Base-by-base conservation (phyloP, 2,329 filamentous ascomycete species). In the Colletotrichum australisinense region DNA sequence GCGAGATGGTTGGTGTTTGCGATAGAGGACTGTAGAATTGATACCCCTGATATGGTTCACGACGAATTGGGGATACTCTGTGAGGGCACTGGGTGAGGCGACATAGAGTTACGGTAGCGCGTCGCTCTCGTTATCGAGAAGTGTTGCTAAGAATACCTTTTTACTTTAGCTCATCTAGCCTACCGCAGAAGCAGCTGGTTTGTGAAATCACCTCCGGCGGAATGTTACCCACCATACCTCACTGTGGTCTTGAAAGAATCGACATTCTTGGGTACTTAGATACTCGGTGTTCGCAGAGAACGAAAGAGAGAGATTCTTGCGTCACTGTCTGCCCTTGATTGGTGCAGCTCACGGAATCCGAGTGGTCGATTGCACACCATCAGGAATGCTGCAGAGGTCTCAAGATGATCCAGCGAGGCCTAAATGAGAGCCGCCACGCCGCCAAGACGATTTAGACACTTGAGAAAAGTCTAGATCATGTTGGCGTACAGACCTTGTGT, bases 321-420 rank as follows among this genome's bases (percentile, higher is more conserved):
- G 67, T 73, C 71, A 73, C n/a, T 35, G 4, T 49, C 22, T 24
- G 55, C 60, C 46, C 67, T 60, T 73, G 60, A 71, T 71, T 66
- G 71, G 67, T 30, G 56, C 32, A 62, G 38, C 9, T 14, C 9
- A 28, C 26, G 16, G 12, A 14, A 19, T 6, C 6, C 19, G 38
- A 28, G 30, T 11, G 46, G 57, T 38, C 5, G 14, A 46, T 32
- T 28, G 32, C 63, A 65, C 52, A 62, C 28, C 42, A 5, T 22
- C 42, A 49, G 42, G 42, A 49, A 49, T 49, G 42, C 42, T 49
- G 4, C 42, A 11, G 42, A 19, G 42, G 42, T 49, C 42, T 22
- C 42, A 49, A 49, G 16, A 3, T 49, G 35, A 26, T 30, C 24
- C 24, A 60, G 35, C 55, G 65, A 71, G 49, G 35, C 56, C 12